These are phyloP conservation scores for Pleurotus pulmonarius DNA, from an alignment of 768 basidiomycete genomes.

Conservation along the genomic window DNA sequence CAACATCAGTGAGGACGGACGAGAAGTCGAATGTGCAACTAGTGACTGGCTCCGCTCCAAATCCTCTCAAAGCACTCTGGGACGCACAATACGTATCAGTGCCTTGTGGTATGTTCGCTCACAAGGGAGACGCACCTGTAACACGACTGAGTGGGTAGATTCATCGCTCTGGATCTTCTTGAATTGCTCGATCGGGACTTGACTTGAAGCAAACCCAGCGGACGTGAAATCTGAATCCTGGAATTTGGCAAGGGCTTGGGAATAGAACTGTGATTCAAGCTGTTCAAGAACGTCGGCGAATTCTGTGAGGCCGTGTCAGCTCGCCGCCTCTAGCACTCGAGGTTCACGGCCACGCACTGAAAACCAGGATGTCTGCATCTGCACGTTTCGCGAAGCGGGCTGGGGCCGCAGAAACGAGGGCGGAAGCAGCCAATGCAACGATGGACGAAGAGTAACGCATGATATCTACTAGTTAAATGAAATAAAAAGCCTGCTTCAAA, in stretches of 20 bases:
- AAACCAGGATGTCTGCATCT: conserved; percentile 49
- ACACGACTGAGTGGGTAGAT: conserved; percentile 48
- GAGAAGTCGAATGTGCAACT: conserved; percentile 70
- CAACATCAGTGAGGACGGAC: conserved; percentile 56
- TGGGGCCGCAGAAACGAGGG: conserved; percentile 49
- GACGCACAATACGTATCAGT: too few relatives aligned
- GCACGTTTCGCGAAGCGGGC: conserved; percentile 37
- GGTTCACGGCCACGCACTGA: too few relatives aligned
- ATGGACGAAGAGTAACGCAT: conserved; percentile 48
- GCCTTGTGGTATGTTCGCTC: too few relatives aligned
- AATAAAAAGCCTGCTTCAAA: conserved; percentile 25
- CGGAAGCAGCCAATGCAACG: conserved; percentile 38
- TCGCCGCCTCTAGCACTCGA: too few relatives aligned
- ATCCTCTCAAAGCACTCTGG: conserved; percentile 46
- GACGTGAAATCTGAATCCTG: conserved; percentile 53
- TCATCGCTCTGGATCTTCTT: conserved; percentile 57
- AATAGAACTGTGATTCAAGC: conserved; percentile 68
- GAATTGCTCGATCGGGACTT: conserved; percentile 60
- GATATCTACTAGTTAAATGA: conserved; percentile 22
- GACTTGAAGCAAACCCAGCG: conserved; percentile 59
- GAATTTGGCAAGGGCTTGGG: conserved; percentile 64
- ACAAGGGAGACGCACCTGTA: too few relatives aligned
- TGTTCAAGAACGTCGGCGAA: conserved; percentile 77
- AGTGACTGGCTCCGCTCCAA: conserved; percentile 51
- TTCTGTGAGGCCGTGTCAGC: conserved; percentile 34